These are phyloP conservation scores for Leptosphaerulina australis DNA, from an alignment of 2,329 filamentous ascomycete species.

Conservation along the genomic window DNA sequence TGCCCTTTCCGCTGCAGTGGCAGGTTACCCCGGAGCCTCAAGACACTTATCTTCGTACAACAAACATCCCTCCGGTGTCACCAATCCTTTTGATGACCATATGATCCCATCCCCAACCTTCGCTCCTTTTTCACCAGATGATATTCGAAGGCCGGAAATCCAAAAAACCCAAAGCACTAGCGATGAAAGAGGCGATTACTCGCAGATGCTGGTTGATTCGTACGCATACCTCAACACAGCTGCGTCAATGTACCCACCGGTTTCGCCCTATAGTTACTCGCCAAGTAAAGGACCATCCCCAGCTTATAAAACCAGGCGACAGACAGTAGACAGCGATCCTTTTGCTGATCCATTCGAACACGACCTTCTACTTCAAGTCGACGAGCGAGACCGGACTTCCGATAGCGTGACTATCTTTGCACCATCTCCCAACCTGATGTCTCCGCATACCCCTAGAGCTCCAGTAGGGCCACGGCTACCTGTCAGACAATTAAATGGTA, in stretches of 20 bases:
- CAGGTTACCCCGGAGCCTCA: conserved; percentile 17
- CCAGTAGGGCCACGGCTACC: conserved; percentile 16
- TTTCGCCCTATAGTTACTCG: conserved; percentile 30
- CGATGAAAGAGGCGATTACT: conserved; percentile 27
- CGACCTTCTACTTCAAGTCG: conserved; percentile 39
- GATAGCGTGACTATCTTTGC: conserved; percentile 38
- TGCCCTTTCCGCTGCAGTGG: conserved; percentile 22
- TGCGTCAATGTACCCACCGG: conserved; percentile 27
- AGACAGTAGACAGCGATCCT: conserved; percentile 24
- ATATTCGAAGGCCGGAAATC: conserved; percentile 20
- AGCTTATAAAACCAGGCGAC: conserved; percentile 1
- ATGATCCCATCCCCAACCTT: conserved; percentile 30
- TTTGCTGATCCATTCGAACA: conserved; percentile 38
- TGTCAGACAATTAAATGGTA: conserved; percentile 10
- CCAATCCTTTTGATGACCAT: conserved; percentile 26
- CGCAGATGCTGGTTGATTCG: conserved; percentile 22
- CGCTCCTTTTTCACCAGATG: conserved; percentile 24
- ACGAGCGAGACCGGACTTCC: conserved; percentile 35
- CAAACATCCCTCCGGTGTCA: conserved; percentile 5
- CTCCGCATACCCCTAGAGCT: conserved; percentile 29
- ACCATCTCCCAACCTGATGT: conserved; percentile 25
- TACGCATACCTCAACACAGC: conserved; percentile 25
- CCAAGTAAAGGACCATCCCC: conserved; percentile 9
- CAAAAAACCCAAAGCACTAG: conserved; percentile 5
- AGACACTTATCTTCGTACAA: conserved; percentile 11